phyloP scores from a whole-genome alignment of 805 yeast species.

The Saccharomycopsis guyanensis region DNA sequence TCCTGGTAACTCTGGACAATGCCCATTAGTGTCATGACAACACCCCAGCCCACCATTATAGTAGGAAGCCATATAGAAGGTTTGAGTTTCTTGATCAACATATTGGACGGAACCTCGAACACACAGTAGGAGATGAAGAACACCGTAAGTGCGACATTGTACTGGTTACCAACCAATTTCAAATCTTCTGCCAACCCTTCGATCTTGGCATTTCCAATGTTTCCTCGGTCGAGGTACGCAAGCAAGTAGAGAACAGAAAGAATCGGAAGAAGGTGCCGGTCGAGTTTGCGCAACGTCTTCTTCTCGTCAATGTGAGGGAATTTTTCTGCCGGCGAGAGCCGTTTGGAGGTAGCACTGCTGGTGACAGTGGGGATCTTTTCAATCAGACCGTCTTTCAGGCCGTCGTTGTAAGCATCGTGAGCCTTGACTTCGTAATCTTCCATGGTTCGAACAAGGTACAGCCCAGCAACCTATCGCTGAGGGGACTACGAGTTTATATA shows the following conservation, averaged over 20 bases:
- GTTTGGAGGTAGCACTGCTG: neutral
- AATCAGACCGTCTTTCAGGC: neutral
- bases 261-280: conserved; percentile 24
- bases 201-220: conserved; percentile 30
- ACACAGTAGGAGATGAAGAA: conserved; percentile 35
- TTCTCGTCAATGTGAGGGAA: conserved; percentile 21
- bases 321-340: conserved; percentile 10
- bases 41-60: conserved; percentile 34
- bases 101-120: conserved; percentile 35
- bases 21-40: conserved; percentile 31
- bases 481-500: neutral
- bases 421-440: conserved; percentile 9
- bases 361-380: neutral
- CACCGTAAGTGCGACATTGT: conserved; percentile 34
- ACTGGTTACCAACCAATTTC: conserved; percentile 31
- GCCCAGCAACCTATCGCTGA: neutral
- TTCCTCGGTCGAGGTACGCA: conserved; percentile 30
- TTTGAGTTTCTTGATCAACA: conserved; percentile 29
- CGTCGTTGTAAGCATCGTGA: conserved; percentile 1
- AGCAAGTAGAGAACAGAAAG: conserved; percentile 27
- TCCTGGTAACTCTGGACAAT: conserved; percentile 27
- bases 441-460: too few species aligned
- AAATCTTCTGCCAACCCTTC: conserved; percentile 30
- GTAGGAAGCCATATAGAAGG: conserved; percentile 31
- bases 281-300: conserved; percentile 25